phyloP scores from a whole-genome alignment of 306 rosid species.

The Dalbergia oliveri region DNA sequence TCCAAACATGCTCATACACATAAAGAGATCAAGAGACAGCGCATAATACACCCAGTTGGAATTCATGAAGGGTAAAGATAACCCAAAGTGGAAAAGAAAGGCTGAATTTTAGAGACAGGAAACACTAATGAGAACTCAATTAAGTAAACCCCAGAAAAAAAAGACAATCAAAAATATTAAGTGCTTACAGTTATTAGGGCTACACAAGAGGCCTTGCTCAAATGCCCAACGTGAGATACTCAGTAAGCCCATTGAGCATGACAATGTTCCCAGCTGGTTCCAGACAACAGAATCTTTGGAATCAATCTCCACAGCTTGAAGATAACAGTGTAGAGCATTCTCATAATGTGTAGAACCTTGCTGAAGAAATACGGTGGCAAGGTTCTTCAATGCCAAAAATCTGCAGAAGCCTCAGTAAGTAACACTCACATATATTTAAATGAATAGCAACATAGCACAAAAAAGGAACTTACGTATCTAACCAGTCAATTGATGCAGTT shows the following conservation, averaged over 20 bases:
- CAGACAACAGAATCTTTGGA: constrained; percentile 94
- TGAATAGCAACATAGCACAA: constrained; percentile 12
- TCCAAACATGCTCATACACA: constrained; percentile 29
- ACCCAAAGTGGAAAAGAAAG: constrained; percentile 11
- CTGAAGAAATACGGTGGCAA: constrained; percentile 89
- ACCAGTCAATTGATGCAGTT: constrained; percentile 11
- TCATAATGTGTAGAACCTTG: constrained; percentile 86
- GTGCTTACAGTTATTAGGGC: constrained; percentile 96
- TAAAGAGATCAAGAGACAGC: constrained; percentile 28
- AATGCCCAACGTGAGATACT: constrained; percentile 99
- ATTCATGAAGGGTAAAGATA: constrained; percentile 39
- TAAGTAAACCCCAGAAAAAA: constrained; percentile 8
- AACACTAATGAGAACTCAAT: constrained; percentile 20
- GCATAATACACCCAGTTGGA: constrained; percentile 30
- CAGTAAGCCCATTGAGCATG: constrained; percentile 88
- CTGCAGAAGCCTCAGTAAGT: constrained; percentile 60
- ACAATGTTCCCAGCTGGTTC: constrained; percentile 95
- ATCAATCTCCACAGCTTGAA: constrained; percentile 98
- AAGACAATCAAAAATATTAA: background rate
- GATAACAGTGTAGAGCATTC: constrained; percentile 87
- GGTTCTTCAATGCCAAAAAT: constrained; percentile 94
- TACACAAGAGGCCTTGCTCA: constrained; percentile 95
- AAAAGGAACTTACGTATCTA: constrained; percentile 25
- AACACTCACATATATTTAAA: constrained; percentile 30
- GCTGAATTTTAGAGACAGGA: constrained; percentile 34